These are phyloP conservation scores for Zopfochytrium polystomum DNA, from an alignment of 371 early-diverging fungal genomes.

Conservation along the genomic window DNA sequence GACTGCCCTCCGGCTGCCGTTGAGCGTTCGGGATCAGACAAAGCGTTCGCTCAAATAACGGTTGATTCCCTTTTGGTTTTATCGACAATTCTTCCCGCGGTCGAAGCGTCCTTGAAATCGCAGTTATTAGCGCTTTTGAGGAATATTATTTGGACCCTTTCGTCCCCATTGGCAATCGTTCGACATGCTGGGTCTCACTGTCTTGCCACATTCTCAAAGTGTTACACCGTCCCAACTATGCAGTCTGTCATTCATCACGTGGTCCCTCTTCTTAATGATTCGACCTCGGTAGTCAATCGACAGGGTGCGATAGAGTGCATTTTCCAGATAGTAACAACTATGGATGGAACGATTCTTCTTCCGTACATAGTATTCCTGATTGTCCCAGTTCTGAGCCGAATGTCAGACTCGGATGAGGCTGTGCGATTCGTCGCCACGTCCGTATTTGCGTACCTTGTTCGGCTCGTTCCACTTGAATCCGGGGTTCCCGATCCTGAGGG, in stretches of 20 bases:
- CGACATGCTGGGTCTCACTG: constrained; percentile 79
- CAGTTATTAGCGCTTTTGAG: constrained; percentile 60
- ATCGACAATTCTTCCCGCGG: constrained; percentile 62
- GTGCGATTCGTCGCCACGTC: constrained; percentile 86
- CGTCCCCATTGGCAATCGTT: constrained; percentile 70
- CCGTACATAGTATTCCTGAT: constrained; percentile 94
- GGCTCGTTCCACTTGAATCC: constrained; percentile 85
- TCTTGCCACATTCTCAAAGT: constrained; percentile 68
- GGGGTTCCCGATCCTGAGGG: constrained; percentile 86
- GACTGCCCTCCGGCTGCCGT: constrained; percentile 7
- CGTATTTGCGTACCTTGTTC: constrained; percentile 91
- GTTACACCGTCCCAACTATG: constrained; percentile 71
- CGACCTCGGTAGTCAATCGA: constrained; percentile 63
- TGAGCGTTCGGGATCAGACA: constrained; percentile 8
- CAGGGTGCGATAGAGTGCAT: constrained; percentile 88
- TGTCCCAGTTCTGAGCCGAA: constrained; percentile 94
- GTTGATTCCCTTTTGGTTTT: constrained; percentile 77
- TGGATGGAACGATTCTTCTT: constrained; percentile 55
- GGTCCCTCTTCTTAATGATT: constrained; percentile 76
- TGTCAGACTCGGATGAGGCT: constrained; percentile 90
- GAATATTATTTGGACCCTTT: constrained; percentile 61
- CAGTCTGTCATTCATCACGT: constrained; percentile 71
- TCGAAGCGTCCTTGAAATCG: constrained; percentile 49
- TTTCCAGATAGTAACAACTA: constrained; percentile 39
- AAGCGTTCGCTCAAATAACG: constrained; percentile 56